These are phyloP conservation scores for Erodium moschatum DNA, from an alignment of 441 rosid genomes.

Conservation along the genomic window DNA sequence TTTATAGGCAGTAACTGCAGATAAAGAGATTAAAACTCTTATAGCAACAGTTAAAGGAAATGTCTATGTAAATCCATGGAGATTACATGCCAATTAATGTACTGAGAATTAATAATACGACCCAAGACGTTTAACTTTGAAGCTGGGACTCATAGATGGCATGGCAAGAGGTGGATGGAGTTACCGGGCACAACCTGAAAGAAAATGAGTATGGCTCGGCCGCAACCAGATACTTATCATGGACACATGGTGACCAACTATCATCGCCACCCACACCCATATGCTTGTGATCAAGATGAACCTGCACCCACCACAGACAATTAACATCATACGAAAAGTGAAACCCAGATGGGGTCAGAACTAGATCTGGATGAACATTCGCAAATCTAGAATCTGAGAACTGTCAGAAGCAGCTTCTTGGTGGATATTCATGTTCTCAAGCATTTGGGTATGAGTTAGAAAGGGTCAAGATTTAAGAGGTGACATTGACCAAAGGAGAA, in stretches of 20 bases:
- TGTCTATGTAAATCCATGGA: no score
- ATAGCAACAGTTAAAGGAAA: no score
- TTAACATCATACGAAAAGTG: no score
- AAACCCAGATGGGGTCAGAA: no score
- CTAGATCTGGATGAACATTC: background rate
- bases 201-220: slow-evolving; percentile 66
- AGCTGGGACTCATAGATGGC: slow-evolving; percentile 55
- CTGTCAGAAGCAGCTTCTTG: background rate
- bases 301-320: slow-evolving; percentile 30
- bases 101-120: background rate
- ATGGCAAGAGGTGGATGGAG: slow-evolving; percentile 39
- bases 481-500: background rate
- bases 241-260: slow-evolving; percentile 84
- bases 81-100: no score
- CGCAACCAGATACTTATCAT: slow-evolving; percentile 65
- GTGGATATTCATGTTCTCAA: background rate
- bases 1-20: no score
- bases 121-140: slow-evolving; percentile 26
- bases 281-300: slow-evolving; percentile 94
- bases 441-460: background rate
- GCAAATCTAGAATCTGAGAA: background rate
- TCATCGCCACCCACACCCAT: slow-evolving; percentile 96
- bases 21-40: no score
- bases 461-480: background rate
- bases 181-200: slow-evolving; percentile 57